Evolutionary conservation across 805 yeast genomes (phyloP).

Genomic region (Lipomyces japonicus): DNA sequence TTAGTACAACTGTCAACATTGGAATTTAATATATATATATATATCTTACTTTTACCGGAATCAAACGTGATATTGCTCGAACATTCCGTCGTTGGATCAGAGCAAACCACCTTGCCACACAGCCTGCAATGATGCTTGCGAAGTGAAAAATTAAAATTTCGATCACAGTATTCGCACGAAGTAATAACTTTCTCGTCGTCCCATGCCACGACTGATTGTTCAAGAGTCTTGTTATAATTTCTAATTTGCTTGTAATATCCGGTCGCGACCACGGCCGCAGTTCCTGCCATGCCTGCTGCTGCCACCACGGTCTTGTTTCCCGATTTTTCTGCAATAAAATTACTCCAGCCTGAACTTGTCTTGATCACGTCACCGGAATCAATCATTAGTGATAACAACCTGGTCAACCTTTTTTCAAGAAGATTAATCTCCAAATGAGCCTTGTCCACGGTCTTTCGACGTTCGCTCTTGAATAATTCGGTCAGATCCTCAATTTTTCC

Average conservation of each 20-base stretch:
- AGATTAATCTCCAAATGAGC: slow-evolving; percentile 52
- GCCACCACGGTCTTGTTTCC: slow-evolving; percentile 33
- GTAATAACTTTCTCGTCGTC: slow-evolving; percentile 47
- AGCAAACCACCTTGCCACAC: slow-evolving; percentile 83
- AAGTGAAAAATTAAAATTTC: slow-evolving; percentile 51
- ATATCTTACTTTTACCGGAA: slow-evolving; percentile 14
- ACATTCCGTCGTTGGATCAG: slow-evolving; percentile 57
- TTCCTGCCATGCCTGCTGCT: slow-evolving; percentile 28
- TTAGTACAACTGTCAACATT: slow-evolving; percentile 2
- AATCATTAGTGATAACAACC: slow-evolving; percentile 16
- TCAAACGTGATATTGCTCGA: slow-evolving; percentile 51
- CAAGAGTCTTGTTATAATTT: slow-evolving; percentile 41
- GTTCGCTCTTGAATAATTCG: slow-evolving; percentile 38
- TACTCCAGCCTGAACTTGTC: slow-evolving; percentile 28
- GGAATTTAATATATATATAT: neutral
- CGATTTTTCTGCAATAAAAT: slow-evolving; percentile 12
- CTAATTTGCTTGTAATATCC: slow-evolving; percentile 21
- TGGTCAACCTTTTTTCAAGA: slow-evolving; percentile 54
- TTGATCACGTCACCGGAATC: slow-evolving; percentile 30
- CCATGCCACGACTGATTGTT: slow-evolving; percentile 60
- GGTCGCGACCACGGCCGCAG: slow-evolving; percentile 25
- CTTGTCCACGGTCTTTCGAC: slow-evolving; percentile 48
- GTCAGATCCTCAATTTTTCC: slow-evolving; percentile 52
- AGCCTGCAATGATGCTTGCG: slow-evolving; percentile 89
- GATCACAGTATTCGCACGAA: slow-evolving; percentile 62